phyloP scores from a whole-genome alignment of 441 rosid species.

The Hypseocharis bilobata region DNA sequence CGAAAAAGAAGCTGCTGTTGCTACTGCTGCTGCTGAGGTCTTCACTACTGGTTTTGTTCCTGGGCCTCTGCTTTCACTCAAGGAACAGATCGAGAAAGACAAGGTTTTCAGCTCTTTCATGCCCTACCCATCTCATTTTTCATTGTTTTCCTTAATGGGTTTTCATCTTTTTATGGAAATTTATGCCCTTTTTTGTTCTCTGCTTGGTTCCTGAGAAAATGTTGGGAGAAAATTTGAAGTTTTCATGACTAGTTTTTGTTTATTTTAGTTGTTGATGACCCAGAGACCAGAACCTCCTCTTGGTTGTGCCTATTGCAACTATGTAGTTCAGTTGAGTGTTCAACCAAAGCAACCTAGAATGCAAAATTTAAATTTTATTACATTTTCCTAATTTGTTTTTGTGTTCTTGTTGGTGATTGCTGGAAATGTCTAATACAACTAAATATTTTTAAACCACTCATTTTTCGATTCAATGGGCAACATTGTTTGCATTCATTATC shows the following conservation, averaged over 20 bases:
- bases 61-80: conserved; percentile 47
- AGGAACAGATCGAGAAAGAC: conserved; percentile 57
- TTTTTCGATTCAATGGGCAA: no score
- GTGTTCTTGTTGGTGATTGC: no score
- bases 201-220: conserved; percentile 3
- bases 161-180: background rate
- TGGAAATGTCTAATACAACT: no score
- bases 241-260: no score
- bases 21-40: conserved; percentile 19
- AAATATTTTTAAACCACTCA: no score
- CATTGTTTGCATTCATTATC: background rate
- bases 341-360: no score
- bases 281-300: background rate
- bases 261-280: background rate
- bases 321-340: no score
- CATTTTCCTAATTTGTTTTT: no score
- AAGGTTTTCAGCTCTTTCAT: conserved; percentile 33
- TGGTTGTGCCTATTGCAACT: no score
- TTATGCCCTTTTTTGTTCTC: background rate
- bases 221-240: no score
- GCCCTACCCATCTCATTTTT: background rate
- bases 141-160: background rate
- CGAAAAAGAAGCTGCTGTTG: conserved; percentile 23
- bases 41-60: conserved; percentile 37
- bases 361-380: no score